phyloP scores from a whole-genome alignment of 805 yeast species.

The Candida quercuum region DNA sequence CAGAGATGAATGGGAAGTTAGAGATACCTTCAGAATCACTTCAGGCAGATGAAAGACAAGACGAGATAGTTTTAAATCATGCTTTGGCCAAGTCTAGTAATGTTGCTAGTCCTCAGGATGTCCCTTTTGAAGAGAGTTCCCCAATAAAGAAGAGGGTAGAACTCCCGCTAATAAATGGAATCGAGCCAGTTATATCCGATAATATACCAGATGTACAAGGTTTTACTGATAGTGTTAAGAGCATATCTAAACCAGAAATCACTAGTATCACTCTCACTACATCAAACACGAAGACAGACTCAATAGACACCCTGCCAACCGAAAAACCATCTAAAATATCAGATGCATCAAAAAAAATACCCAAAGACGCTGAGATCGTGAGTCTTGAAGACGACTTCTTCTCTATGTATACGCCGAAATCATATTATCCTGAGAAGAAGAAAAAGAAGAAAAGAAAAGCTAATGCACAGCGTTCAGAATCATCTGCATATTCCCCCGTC shows the following conservation, averaged over 20 bases:
- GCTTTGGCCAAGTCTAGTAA: slow-evolving; percentile 22
- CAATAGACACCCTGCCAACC: no score
- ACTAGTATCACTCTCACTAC: no score
- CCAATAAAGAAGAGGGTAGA: no score
- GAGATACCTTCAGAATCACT: no score
- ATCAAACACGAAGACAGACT: not conserved
- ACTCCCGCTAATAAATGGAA: no score
- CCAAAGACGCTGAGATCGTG: not conserved
- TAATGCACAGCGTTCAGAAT: no score
- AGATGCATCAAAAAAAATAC: not conserved
- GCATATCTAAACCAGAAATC: not conserved
- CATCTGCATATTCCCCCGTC: not conserved
- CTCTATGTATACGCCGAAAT: slow-evolving; percentile 13
- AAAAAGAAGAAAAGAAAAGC: slow-evolving; percentile 15
- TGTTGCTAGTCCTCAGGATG: slow-evolving; percentile 17
- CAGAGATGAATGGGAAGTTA: not conserved
- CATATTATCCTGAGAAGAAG: slow-evolving; percentile 4
- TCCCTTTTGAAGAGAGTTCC: not conserved
- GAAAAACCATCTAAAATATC: not conserved
- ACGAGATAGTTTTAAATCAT: slow-evolving; percentile 19
- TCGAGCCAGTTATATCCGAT: no score
- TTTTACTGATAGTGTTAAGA: no score
- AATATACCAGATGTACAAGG: no score
- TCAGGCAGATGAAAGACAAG: slow-evolving; percentile 16
- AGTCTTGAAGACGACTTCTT: slow-evolving; percentile 24